Evolutionary conservation across 2,329 filamentous ascomycete species (phyloP).

Genomic region (Paradendryphiella salina): DNA sequence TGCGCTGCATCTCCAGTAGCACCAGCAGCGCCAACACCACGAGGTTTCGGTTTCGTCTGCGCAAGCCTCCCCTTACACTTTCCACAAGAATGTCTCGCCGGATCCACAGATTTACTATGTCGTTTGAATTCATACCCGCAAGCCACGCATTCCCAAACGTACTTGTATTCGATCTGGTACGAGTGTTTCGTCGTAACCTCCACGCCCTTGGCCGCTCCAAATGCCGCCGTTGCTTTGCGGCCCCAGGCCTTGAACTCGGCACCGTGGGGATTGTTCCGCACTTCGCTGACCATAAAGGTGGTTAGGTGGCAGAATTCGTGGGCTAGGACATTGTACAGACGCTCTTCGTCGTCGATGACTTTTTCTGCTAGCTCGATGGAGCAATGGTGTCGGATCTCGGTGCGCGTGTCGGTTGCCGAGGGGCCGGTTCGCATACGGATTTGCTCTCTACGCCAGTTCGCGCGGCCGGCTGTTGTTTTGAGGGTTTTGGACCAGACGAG

Average conservation of each 20-base stretch:
- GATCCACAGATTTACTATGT: constrained; percentile 84
- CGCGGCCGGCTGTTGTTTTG: constrained; percentile 72
- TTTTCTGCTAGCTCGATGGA: constrained; percentile 87
- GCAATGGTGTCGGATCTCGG: constrained; percentile 62
- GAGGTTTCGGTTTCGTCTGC: constrained; percentile 79
- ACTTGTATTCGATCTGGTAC: constrained; percentile 92
- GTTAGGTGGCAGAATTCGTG: constrained; percentile 96
- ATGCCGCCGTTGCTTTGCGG: constrained; percentile 57
- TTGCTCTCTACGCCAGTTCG: constrained; percentile 55
- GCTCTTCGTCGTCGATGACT: constrained; percentile 73
- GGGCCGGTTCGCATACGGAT: constrained; percentile 42
- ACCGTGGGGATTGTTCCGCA: constrained; percentile 79
- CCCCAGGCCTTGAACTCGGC: constrained; percentile 78
- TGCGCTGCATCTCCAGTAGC: constrained; percentile 4
- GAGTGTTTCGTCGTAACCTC: constrained; percentile 86
- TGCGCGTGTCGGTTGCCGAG: constrained; percentile 26
- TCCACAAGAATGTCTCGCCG: constrained; percentile 71
- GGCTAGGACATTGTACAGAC: constrained; percentile 86
- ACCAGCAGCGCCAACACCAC: constrained; percentile 41
- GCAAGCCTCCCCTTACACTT: constrained; percentile 68
- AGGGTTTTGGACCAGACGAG: constrained; percentile 78
- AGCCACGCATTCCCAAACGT: constrained; percentile 74
- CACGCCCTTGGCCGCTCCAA: constrained; percentile 62
- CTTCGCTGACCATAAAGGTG: constrained; percentile 82
- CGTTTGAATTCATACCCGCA: constrained; percentile 77